phyloP scores from a whole-genome alignment of 257 asterid genomes.

The Forsythia suspensa region DNA sequence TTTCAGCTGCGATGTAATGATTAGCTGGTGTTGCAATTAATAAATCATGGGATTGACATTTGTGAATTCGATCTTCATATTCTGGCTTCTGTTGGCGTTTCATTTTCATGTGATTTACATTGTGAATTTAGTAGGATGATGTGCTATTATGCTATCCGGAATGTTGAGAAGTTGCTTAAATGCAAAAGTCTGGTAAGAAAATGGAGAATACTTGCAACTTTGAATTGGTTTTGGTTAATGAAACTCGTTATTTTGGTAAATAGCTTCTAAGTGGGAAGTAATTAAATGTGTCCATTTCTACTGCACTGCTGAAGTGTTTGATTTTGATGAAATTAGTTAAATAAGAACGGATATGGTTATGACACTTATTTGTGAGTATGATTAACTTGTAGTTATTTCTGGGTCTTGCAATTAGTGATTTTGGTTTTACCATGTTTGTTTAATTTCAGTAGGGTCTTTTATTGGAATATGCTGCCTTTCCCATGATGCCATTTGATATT shows the following conservation, averaged over 20 bases:
- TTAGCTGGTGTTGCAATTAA: conserved; percentile 1
- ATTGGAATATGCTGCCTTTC: neutral
- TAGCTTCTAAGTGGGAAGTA: neutral
- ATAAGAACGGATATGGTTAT: neutral
- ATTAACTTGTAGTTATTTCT: neutral
- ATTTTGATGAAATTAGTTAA: neutral
- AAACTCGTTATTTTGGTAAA: neutral
- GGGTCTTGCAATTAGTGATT: neutral
- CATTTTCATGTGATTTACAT: neutral
- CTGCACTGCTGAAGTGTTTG: neutral
- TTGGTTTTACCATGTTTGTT: neutral
- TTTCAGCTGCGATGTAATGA: neutral
- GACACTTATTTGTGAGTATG: neutral
- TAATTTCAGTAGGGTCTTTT: conserved; percentile 1
- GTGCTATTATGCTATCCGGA: neutral
- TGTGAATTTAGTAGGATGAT: neutral
- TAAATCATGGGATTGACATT: neutral
- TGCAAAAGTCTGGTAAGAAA: neutral
- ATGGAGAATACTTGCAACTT: neutral
- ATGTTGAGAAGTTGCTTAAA: neutral
- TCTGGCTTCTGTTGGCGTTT: neutral
- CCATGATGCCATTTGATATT: neutral
- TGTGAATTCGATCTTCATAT: neutral
- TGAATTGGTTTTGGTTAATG: neutral
- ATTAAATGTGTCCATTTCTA: neutral